A percentile compares a stretch with the other conserved stretches of the same genome.
These are phyloP conservation scores for Eimeria acervulina DNA, from an alignment of 169 alveolate genomes.

Conservation along the genomic window DNA sequence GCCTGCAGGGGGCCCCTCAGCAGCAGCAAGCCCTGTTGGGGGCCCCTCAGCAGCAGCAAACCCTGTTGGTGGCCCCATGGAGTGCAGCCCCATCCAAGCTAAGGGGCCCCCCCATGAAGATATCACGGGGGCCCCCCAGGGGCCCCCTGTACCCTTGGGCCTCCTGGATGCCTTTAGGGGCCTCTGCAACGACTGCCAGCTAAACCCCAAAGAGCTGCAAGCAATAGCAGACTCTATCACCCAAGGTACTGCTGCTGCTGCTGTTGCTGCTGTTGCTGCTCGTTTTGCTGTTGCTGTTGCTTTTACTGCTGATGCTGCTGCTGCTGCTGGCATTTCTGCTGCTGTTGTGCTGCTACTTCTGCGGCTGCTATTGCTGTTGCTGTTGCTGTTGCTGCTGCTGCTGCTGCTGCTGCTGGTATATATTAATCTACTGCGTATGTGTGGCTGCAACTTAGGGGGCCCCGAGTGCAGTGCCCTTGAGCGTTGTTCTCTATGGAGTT, in stretches of 20 bases:
- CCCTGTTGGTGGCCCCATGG: not conserved
- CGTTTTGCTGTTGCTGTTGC: not conserved
- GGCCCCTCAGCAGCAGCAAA: not conserved
- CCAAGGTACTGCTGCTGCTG: not conserved
- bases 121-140: too few relatives aligned
- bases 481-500: not conserved
- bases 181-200: not conserved
- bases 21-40: not conserved
- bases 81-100: not conserved
- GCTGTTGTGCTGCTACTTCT: slow-evolving; percentile 7
- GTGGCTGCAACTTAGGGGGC: not conserved
- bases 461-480: not conserved
- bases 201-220: slow-evolving; percentile 1
- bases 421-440: not conserved
- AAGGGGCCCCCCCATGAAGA: not conserved
- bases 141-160: not conserved
- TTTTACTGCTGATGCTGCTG: slow-evolving; percentile 16
- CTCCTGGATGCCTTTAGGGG: not conserved
- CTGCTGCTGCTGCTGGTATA: too few relatives aligned
- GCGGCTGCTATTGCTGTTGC: not conserved
- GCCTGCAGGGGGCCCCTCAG: not conserved
- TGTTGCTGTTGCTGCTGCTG: too few relatives aligned
- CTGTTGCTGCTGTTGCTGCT: slow-evolving; percentile 58
- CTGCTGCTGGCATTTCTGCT: not conserved
- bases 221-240: not conserved